A percentile compares a stretch with the other conserved stretches of the same genome.
These are phyloP conservation scores for Davidsoniella eucalypti DNA, from an alignment of 2,329 filamentous ascomycete species.

Conservation along the genomic window DNA sequence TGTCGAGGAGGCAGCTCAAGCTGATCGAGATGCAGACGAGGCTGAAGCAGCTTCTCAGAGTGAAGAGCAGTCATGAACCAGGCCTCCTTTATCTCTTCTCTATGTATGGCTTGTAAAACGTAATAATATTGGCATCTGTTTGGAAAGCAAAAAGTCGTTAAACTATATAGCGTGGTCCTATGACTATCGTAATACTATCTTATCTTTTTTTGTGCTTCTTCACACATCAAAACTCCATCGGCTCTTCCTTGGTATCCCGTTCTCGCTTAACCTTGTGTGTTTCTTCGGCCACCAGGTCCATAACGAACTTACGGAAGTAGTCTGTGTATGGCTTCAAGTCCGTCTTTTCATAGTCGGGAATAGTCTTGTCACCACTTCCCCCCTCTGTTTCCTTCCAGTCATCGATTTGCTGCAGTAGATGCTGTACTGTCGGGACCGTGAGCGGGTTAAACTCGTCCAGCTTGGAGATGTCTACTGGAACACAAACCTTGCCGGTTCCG, in stretches of 20 bases:
- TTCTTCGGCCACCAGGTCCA: conserved; percentile 61
- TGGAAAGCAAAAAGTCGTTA: background rate
- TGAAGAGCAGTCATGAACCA: background rate
- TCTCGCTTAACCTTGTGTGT: conserved; percentile 39
- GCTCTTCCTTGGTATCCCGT: conserved; percentile 28
- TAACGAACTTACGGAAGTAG: conserved; percentile 70
- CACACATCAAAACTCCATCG: conserved; percentile 33
- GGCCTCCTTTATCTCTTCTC: too few relatives aligned
- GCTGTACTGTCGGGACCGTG: conserved; percentile 72
- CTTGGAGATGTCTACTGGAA: conserved; percentile 65
- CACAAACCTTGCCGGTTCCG: conserved; percentile 83
- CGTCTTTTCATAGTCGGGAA: conserved; percentile 93
- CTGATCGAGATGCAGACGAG: conserved; percentile 6
- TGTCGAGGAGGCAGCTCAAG: conserved; percentile 9
- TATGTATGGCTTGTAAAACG: background rate
- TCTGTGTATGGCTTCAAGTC: conserved; percentile 86
- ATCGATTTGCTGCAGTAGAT: conserved; percentile 73
- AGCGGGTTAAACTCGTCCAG: conserved; percentile 79
- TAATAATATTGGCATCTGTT: conserved; percentile 2
- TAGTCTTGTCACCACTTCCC: conserved; percentile 18
- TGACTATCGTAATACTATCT: conserved; percentile 1
- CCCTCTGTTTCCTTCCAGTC: conserved; percentile 41
- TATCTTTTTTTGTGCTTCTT: background rate
- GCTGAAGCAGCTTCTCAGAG: background rate
- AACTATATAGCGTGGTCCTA: conserved; percentile 5